A percentile compares a stretch with the other conserved stretches of the same genome.
Evolutionary conservation across 805 yeast genomes (phyloP).

Genomic region (Wickerhamiella occidentalis): DNA sequence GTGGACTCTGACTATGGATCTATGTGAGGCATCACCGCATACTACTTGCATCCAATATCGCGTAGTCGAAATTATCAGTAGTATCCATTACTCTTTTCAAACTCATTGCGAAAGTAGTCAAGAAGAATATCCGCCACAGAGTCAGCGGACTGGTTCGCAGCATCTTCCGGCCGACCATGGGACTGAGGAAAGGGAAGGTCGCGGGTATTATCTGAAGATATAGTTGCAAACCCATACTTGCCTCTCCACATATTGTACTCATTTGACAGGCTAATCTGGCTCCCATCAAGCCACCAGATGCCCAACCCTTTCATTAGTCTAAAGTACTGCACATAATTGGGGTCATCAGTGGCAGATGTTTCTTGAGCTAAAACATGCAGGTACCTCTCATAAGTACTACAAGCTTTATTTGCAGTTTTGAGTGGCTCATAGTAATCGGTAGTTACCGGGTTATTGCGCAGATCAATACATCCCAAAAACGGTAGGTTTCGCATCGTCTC

Average conservation of each 20-base stretch:
- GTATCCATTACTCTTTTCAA: neutral
- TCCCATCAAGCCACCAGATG: slow-evolving; percentile 7
- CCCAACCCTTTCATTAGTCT: slow-evolving; percentile 3
- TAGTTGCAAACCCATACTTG: neutral
- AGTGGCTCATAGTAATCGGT: neutral
- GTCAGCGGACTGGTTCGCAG: neutral
- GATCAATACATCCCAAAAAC: neutral
- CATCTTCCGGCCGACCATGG: neutral
- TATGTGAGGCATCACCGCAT: too few species aligned
- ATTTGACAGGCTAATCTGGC: neutral
- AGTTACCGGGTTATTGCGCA: neutral
- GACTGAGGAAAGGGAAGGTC: neutral
- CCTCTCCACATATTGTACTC: neutral
- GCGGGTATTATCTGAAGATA: neutral
- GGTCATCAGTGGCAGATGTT: neutral
- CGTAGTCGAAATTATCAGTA: neutral
- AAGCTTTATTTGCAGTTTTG: neutral
- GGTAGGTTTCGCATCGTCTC: neutral
- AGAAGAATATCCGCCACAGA: neutral
- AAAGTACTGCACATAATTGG: neutral
- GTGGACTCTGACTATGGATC: too few species aligned
- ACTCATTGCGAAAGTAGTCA: neutral
- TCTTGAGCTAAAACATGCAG: neutral
- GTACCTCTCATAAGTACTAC: neutral
- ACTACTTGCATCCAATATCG: neutral